Evolutionary conservation across 2,329 filamentous ascomycete species (phyloP), one percentile per base, ranked within the genome.

Genomic region (Colletotrichum destructivum): DNA sequence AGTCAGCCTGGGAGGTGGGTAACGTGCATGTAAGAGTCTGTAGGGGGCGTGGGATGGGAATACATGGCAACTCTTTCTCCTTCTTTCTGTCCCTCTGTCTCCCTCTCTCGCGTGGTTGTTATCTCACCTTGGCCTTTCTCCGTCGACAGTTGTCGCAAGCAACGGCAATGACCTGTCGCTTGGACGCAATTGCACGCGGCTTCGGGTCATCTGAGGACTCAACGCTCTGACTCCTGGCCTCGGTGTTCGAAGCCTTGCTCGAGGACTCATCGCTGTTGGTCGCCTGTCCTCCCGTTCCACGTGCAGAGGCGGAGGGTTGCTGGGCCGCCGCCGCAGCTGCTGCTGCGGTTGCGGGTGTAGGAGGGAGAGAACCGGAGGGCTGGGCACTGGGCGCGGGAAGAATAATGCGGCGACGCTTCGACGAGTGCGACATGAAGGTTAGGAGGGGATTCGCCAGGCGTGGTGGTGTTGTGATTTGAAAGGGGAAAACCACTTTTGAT

Each of bases 131-230:
- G 12, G 69, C 69, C 18, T 72, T 72, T 42, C 69, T 57, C 0
- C 69, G 65, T 3, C 69, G 65, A 35, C 69, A 72, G 52, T 72
- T 69, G n/a, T 72, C 65, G 40, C 69, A 72, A 23, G 69, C 69
- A 26, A 72, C 69, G 23, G 69, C 69, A 54, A 72, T 72, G 16
- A 72, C 69, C 47, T 72, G 69, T 38, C 69, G 21, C 40, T 72
- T 72, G 7, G 65, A 47, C 18, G 42, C 59, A 18, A 60, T 23
- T 15, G 65, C 31, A n/a, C 69, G 66, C 2, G 69, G 52, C 54
- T 69, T 72, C 7, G 54, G 23, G 11, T 72, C 69, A 31, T 44
- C 54, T 8, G 69, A 59, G 8, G 65, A 72, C 8, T 72, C 69
- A 47, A 47, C 54, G 13, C 69, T 72, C 60, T 62, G 65, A 35